Percentiles rank a stretch among this genome's conserved stretches.
Conservation (phyloP, 1,284 basidiomycete species). For the Irpex sp. region DNA sequence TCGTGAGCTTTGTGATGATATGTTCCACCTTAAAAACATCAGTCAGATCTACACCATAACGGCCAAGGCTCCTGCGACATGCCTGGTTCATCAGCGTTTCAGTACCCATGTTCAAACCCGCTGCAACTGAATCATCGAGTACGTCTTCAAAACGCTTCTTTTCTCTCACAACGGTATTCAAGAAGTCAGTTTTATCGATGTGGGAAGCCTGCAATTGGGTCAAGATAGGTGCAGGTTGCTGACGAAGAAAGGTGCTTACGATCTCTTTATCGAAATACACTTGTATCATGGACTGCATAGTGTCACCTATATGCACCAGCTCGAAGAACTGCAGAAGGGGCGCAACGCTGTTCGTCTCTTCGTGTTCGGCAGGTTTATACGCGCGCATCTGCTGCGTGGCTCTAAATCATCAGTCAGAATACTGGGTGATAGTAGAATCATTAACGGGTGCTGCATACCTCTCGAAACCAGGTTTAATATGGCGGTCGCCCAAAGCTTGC, state of each 20-base stretch:
- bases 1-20: constrained; percentile 87
- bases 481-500: constrained; percentile 81
- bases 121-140: constrained; percentile 93
- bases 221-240: not conserved
- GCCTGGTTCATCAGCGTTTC: constrained; percentile 97
- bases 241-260: constrained; percentile 43
- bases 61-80: not conserved
- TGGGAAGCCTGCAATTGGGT: constrained; percentile 68
- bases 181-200: constrained; percentile 93
- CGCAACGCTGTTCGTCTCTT: constrained; percentile 83
- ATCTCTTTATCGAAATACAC: constrained; percentile 98
- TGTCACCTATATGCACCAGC: constrained; percentile 96
- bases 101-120: constrained; percentile 93
- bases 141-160: constrained; percentile 96
- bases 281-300: constrained; percentile 96
- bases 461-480: constrained; percentile 89
- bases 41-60: not conserved
- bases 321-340: constrained; percentile 98
- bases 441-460: constrained; percentile 54
- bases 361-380: constrained; percentile 90
- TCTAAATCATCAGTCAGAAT: constrained; percentile 43
- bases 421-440: no score
- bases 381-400: constrained; percentile 87
- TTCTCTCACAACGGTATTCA: constrained; percentile 93
- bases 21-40: constrained; percentile 82